Conservation (phyloP, 2,329 filamentous ascomycete species). For the Botrytis pseudocinerea region DNA sequence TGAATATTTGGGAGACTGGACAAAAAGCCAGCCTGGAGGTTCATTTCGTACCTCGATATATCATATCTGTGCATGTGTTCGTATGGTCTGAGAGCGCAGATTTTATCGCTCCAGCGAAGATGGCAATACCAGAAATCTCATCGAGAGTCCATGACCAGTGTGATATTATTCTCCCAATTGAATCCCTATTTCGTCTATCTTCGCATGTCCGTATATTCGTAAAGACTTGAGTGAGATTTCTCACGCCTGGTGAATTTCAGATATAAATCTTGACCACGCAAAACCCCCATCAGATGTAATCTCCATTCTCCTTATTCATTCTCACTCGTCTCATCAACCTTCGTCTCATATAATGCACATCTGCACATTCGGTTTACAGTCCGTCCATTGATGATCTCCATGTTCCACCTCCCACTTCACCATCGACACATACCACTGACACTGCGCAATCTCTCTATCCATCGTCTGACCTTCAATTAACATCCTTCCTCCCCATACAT, state of each 20-base stretch:
- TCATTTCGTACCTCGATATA: background rate
- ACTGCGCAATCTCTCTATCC: conserved; percentile 18
- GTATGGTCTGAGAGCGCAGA: background rate
- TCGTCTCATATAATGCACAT: conserved; percentile 24
- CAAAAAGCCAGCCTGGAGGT: background rate
- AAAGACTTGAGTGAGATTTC: background rate
- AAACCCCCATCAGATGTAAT: background rate
- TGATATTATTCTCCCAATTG: background rate
- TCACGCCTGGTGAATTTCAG: background rate
- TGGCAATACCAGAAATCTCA: background rate
- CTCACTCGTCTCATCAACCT: background rate
- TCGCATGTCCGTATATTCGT: background rate
- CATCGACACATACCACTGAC: conserved; percentile 22
- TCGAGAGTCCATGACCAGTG: background rate
- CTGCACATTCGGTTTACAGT: conserved; percentile 23
- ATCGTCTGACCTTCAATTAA: conserved; percentile 11
- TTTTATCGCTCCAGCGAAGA: background rate
- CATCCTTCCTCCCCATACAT: conserved; percentile 9
- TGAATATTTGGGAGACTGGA: background rate
- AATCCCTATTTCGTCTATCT: background rate
- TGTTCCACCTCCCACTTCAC: conserved; percentile 24
- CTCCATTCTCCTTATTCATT: background rate
- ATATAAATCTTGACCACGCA: background rate
- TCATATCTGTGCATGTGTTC: background rate
- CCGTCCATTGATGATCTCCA: conserved; percentile 7